Evolutionary conservation across 176 grass and related monocot species (phyloP).

Genomic region (Musa schizocarpa): DNA sequence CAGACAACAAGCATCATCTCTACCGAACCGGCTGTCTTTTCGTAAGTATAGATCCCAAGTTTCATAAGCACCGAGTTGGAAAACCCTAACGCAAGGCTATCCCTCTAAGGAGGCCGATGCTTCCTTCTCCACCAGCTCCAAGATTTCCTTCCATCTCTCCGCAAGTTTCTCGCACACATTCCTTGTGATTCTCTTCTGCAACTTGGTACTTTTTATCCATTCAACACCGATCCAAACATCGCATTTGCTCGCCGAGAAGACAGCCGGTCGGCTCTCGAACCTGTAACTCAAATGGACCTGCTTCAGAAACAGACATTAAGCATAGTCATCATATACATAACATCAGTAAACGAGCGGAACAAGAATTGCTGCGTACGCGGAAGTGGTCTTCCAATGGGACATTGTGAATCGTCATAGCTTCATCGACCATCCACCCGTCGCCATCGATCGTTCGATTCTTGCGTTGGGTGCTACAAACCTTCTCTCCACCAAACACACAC

Average conservation of each 20-base stretch:
- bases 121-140: conserved; percentile 60
- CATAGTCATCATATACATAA: no score
- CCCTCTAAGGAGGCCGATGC: no score
- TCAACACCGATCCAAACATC: conserved; percentile 58
- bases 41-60: no score
- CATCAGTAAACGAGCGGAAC: neutral
- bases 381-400: conserved; percentile 70
- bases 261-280: conserved; percentile 10
- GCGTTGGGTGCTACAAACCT: conserved; percentile 55
- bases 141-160: conserved; percentile 56
- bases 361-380: conserved; percentile 17
- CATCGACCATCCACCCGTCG: conserved; percentile 58
- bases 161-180: conserved; percentile 69
- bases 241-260: conserved; percentile 29
- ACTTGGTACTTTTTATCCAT: conserved; percentile 66
- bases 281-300: conserved; percentile 62
- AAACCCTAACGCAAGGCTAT: no score
- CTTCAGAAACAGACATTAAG: neutral
- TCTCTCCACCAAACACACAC: conserved; percentile 72
- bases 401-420: conserved; percentile 56
- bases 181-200: conserved; percentile 52
- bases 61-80: no score
- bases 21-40: no score
- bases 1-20: no score
- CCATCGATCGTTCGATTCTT: conserved; percentile 36